Base-by-base conservation (phyloP, 208 protist species). In the Crithidia fasciculata region DNA sequence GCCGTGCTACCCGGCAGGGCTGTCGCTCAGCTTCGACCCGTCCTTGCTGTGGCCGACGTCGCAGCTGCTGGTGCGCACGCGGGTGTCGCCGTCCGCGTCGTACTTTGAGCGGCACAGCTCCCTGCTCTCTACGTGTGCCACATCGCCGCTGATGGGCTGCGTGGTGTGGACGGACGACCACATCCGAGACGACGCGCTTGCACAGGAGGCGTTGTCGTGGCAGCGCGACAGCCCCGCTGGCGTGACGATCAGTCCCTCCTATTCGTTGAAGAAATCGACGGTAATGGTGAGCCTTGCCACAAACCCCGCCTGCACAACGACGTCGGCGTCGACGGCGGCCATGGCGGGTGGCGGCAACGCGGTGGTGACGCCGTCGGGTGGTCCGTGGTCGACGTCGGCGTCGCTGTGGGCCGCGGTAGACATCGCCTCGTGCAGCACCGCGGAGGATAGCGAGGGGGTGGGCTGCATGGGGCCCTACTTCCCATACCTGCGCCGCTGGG, bases 381-480 rank as follows among this genome's bases (percentile, higher is more conserved):
- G 69, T 3, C 50, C 50, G 52, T 74, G 69, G 69, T 39, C 15
- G 15, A 36, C 18, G 45, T 55, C 61, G 12, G n/a, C 60, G 36
- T 62, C 60, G 15, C 47, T 69, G 0, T 76, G 60, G 71, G 71
- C 59, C 0, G 71, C 37, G 4, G 74, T 79, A 18, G 10, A 56
- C 5, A 28, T 62, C 8, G 47, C 53, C 4, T 49, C 39, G 44
- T 69, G 53, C 36, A 28, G 44, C 16, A 16, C 47, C 7, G 47
- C 45, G 8, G 44, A 72, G 2, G 41, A 53, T 36, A 50, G 45
- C 40, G 13, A 60, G 0, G 56, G 56, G 4, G 58, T 37, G 15
- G 68, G 68, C 18, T 83, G 72, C 67, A 57, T 75, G 9, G 60
- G 68, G 2, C 72, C 78, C 2, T 40, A 55, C 50, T 83, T 76